Conservation (phyloP, 169 alveolate species). For the Cryptosporidium viatorum region DNA sequence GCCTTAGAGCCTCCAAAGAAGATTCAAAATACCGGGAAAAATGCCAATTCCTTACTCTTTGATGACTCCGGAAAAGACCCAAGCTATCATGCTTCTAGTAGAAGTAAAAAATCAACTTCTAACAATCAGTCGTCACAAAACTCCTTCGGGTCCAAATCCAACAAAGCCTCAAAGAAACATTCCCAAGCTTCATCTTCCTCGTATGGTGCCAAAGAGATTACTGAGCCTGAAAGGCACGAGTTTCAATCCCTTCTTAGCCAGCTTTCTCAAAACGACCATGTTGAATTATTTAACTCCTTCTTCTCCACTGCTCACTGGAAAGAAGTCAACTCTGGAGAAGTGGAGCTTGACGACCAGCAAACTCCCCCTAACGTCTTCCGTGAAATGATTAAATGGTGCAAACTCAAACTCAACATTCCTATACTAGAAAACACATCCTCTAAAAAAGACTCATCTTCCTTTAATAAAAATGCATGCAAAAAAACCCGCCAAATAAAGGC, state of each 20-base stretch:
- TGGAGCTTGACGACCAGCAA: slow-evolving; percentile 70
- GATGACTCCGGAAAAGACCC: slow-evolving; percentile 23
- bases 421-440: slow-evolving; percentile 7
- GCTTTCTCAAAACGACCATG: slow-evolving; percentile 72
- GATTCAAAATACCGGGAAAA: slow-evolving; percentile 13
- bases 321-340: slow-evolving; percentile 72
- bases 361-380: slow-evolving; percentile 68
- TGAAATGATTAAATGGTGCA: slow-evolving; percentile 69
- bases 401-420: slow-evolving; percentile 53
- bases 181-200: background rate
- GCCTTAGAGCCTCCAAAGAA: slow-evolving; percentile 45
- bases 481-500: slow-evolving; percentile 14
- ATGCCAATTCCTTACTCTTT: background rate
- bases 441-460: slow-evolving; percentile 3
- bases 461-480: background rate
- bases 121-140: slow-evolving; percentile 6
- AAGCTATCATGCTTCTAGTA: background rate
- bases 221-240: slow-evolving; percentile 61
- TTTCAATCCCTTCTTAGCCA: slow-evolving; percentile 59
- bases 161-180: background rate
- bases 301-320: slow-evolving; percentile 67
- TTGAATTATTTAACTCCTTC: slow-evolving; percentile 58
- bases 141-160: slow-evolving; percentile 2
- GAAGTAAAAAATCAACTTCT: slow-evolving; percentile 2
- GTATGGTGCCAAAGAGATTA: background rate